Base-by-base conservation (phyloP, 495 filamentous ascomycete genomes). In the Penicillium nucicola region DNA sequence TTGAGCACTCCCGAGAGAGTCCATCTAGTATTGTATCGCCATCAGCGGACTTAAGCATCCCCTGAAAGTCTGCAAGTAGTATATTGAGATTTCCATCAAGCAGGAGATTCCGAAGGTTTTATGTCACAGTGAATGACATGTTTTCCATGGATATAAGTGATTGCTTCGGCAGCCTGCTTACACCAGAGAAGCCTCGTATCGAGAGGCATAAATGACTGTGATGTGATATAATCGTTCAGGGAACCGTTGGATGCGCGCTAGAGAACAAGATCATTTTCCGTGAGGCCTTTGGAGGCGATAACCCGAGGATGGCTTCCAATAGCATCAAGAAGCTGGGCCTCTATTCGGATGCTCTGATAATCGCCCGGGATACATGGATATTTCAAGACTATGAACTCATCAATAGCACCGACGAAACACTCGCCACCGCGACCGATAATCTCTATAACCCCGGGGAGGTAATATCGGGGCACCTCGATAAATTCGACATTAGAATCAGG, bases 351-450 rank as follows among this genome's bases (percentile, higher is more conserved):
- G 20, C 44, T 43, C 15, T 60, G 4, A 32, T 7, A n/a, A 5
- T 48, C 58, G 34, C 40, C 70, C 74, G 40, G 75, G 67, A 42
- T 65, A 64, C 45, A 78, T 74, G 9, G 74, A 68, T 15, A 67
- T 66, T 43, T 60, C 15, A 46, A 70, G 66, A 44, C 56, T 67
- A 58, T 81, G 76, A 43, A 79, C 6, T 78, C 77, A 20, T 77
- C 76, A 19, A 48, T 50, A 17, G 12, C 9, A 18, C 42, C 25
- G 12, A 45, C 19, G 5, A 50, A 80, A 75, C 48, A 69, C 61
- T 8, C 47, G 48, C 42, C 58, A 57, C 13, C 50, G 35, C 20
- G 62, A 53, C 33, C 75, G 61, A 8, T 61, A 50, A 46, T 72
- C 75, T 14, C 58, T 31, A 20, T 69, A 61, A 18, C 68, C 47